phyloP scores from a whole-genome alignment of 2,329 filamentous ascomycete species.

The Alternaria panax region DNA sequence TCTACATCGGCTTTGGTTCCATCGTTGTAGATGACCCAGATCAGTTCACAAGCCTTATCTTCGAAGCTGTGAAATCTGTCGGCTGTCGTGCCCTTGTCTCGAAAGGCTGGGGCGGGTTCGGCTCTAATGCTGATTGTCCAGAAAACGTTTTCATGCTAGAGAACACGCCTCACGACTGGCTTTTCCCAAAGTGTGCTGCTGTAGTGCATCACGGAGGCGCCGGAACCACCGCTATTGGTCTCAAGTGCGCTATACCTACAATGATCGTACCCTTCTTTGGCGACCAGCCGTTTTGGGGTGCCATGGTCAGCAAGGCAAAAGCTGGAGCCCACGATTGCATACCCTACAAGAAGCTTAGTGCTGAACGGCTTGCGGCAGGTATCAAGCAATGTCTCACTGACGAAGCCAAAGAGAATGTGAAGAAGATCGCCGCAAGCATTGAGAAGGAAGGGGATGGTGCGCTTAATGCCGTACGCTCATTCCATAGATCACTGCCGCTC shows the following conservation, averaged over 20 bases:
- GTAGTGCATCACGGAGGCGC: conserved; percentile 81
- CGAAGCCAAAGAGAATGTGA: conserved; percentile 65
- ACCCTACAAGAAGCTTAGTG: conserved; percentile 71
- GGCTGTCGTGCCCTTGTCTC: conserved; percentile 76
- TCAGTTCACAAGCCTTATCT: conserved; percentile 73
- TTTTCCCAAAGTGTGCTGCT: conserved; percentile 71
- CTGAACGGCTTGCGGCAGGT: conserved; percentile 71
- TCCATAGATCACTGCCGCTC: conserved; percentile 67
- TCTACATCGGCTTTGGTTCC: conserved; percentile 80
- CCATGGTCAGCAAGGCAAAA: conserved; percentile 68
- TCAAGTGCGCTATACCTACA: conserved; percentile 74
- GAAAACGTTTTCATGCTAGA: conserved; percentile 75
- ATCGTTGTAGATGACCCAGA: conserved; percentile 78
- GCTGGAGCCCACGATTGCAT: conserved; percentile 70
- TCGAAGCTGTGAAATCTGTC: conserved; percentile 69
- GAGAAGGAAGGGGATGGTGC: conserved; percentile 71
- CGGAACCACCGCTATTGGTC: conserved; percentile 76
- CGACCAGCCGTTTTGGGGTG: conserved; percentile 80
- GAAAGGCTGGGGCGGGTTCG: conserved; percentile 78
- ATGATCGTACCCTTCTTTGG: conserved; percentile 84
- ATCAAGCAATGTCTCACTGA: conserved; percentile 72
- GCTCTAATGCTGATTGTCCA: conserved; percentile 57
- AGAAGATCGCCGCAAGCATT: conserved; percentile 68
- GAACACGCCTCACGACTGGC: conserved; percentile 79
- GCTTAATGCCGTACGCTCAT: conserved; percentile 71